Evolutionary conservation across 306 rosid genomes (phyloP).

Genomic region (Malus domestica): DNA sequence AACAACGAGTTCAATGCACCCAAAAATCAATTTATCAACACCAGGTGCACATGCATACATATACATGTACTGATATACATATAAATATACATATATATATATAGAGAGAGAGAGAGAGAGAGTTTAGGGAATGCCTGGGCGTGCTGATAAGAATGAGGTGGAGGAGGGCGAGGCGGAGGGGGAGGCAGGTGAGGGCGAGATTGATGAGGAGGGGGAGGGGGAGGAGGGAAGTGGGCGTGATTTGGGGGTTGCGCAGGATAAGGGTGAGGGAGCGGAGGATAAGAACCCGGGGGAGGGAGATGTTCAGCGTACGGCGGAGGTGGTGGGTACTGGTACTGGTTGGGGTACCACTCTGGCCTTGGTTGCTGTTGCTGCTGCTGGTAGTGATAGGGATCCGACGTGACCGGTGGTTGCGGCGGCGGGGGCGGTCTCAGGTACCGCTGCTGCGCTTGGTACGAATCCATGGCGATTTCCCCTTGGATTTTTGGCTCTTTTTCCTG

Average conservation of each 20-base stretch:
- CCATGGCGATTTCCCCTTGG: slow-evolving; percentile 31
- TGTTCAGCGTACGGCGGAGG: slow-evolving; percentile 46
- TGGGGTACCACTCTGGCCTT: slow-evolving; percentile 52
- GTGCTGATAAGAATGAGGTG: slow-evolving; percentile 57
- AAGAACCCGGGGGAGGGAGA: slow-evolving; percentile 41
- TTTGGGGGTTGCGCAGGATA: slow-evolving; percentile 33
- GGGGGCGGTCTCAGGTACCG: slow-evolving; percentile 50
- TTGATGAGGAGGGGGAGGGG: slow-evolving; percentile 29
- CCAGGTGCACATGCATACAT: neutral
- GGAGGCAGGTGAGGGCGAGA: slow-evolving; percentile 36
- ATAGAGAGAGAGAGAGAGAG: neutral
- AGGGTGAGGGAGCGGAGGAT: slow-evolving; percentile 42
- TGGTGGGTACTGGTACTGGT: slow-evolving; percentile 70
- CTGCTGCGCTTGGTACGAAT: slow-evolving; percentile 60
- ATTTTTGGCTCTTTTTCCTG: neutral
- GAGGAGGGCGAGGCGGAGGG: slow-evolving; percentile 29
- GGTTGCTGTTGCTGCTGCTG: slow-evolving; percentile 44
- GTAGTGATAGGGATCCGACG: slow-evolving; percentile 60
- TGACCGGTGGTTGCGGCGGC: slow-evolving; percentile 33
- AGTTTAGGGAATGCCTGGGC: slow-evolving; percentile 6
- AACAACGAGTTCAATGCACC: neutral
- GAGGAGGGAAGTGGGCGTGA: slow-evolving; percentile 44
- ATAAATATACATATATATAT: neutral
- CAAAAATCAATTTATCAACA: neutral
- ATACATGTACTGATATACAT: neutral